Base-by-base conservation (phyloP, 805 yeast genomes). In the Saccharomyces eubayanus region DNA sequence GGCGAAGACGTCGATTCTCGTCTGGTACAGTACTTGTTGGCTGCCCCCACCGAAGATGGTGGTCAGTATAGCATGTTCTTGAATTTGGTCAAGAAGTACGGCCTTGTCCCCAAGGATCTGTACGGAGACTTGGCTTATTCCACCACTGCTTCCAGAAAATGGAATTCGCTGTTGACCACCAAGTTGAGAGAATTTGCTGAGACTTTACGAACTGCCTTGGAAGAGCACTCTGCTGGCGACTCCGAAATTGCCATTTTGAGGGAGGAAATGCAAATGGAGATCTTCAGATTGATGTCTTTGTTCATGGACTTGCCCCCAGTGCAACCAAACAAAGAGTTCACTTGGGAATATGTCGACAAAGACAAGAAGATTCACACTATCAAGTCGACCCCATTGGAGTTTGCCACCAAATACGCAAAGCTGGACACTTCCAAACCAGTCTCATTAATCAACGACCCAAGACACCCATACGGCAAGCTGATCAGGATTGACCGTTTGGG, bases 51-150 rank as follows among this genome's bases (percentile, higher is more conserved):
- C 47, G 68, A 78, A 55, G 96, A 89, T 65, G 96, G 96, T 61
- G 96, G 96, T 51, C 96, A 89, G 70, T 88, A 86, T 77, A 84
- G 86, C 59, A 85, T 89, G 94, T 80, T 87, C 66, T 75, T 84
- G 49, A 87, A 88, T 69, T 67, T 89, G 54, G 79, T 88, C 50
- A 81, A 82, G 57, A 89, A 89, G 70, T 89, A 89, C 62, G 96
- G 96, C 29, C 65, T 86, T 51, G 87, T 89, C 51, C 96, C 96
- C 41, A 76, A 84, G 63, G 80, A 78, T 58, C 68, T 81, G 16
- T 89, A 78, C 71, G 91, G 92, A 10, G 96, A 89, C 67, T 75
- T 81, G 53, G 74, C 81, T 28, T 74, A 72, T 52, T 79, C 81
- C 46, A 74, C 85, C 16, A 78, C 87, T 2, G 68, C 72, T 16